A percentile compares a stretch with the other conserved stretches of the same genome.
Conservation (phyloP, 2,329 filamentous ascomycete genomes). For the Akanthomyces muscarius region DNA sequence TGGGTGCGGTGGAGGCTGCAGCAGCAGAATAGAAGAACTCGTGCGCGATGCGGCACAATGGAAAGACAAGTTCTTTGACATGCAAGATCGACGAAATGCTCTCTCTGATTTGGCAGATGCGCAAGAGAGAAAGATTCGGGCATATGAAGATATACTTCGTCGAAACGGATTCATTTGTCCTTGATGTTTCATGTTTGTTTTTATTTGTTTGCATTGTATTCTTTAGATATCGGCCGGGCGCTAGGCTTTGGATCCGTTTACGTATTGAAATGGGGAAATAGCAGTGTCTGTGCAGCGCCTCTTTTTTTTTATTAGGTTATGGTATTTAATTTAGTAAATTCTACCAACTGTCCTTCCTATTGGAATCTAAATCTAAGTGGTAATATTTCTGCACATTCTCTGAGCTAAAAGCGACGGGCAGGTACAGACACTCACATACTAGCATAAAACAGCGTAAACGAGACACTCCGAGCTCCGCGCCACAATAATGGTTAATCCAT, state of each 20-base stretch:
- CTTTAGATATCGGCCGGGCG: neutral
- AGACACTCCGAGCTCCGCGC: too few species aligned
- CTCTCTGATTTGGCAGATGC: constrained; percentile 28
- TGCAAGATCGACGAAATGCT: constrained; percentile 30
- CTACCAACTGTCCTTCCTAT: too few species aligned
- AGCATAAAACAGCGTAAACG: too few species aligned
- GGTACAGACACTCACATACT: too few species aligned
- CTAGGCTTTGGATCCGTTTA: neutral
- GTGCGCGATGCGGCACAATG: constrained; percentile 32
- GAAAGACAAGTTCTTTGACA: constrained; percentile 31
- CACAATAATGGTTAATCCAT: too few species aligned
- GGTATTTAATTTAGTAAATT: too few species aligned
- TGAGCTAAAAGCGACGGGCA: too few species aligned
- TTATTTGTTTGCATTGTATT: neutral
- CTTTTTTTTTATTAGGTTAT: too few species aligned
- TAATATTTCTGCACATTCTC: too few species aligned
- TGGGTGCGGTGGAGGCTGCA: constrained; percentile 26
- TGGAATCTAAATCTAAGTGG: too few species aligned
- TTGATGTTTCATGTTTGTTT: constrained; percentile 3
- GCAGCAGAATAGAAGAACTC: constrained; percentile 31
- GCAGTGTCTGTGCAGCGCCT: too few species aligned
- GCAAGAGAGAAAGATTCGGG: constrained; percentile 30
- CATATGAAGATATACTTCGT: constrained; percentile 33
- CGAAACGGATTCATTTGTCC: constrained; percentile 28
- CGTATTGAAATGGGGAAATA: neutral